Conservation (phyloP, 2,329 filamentous ascomycete species). For the Sporothrix sp. region DNA sequence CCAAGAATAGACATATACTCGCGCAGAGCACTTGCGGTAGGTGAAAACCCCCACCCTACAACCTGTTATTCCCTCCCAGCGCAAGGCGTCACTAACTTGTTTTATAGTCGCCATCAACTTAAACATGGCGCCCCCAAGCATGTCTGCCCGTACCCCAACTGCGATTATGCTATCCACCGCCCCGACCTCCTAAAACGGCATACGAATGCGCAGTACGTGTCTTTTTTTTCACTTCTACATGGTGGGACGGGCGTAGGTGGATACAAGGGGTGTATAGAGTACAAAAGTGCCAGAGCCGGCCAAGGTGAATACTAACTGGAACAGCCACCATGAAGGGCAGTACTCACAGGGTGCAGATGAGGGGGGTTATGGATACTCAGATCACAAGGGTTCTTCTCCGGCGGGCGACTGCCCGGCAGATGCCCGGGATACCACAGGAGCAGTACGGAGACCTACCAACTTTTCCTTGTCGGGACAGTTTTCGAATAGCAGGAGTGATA, state of each 20-base stretch:
- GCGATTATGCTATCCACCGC: conserved; percentile 48
- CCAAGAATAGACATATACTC: conserved; percentile 19
- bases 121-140: conserved; percentile 31
- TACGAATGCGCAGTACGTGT: conserved; percentile 39
- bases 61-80: not conserved
- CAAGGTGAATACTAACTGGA: not conserved
- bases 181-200: conserved; percentile 52
- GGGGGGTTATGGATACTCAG: not conserved
- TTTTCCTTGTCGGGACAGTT: not conserved
- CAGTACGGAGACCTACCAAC: conserved; percentile 3
- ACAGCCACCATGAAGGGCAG: not conserved
- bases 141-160: conserved; percentile 42
- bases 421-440: conserved; percentile 1
- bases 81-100: too few species aligned
- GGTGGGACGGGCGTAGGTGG: too few species aligned
- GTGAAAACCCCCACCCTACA: not conserved
- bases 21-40: conserved; percentile 21
- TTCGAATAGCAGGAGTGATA: conserved; percentile 1
- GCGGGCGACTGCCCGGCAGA: conserved; percentile 3
- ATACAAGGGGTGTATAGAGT: too few species aligned
- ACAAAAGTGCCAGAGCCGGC: not conserved
- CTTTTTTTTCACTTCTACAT: conserved; percentile 7
- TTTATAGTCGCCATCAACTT: conserved; percentile 28
- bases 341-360: not conserved
- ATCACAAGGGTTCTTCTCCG: conserved; percentile 3